These are phyloP conservation scores for Ceratobasidium sp. DNA, from an alignment of 1,284 basidiomycete genomes.

Conservation along the genomic window DNA sequence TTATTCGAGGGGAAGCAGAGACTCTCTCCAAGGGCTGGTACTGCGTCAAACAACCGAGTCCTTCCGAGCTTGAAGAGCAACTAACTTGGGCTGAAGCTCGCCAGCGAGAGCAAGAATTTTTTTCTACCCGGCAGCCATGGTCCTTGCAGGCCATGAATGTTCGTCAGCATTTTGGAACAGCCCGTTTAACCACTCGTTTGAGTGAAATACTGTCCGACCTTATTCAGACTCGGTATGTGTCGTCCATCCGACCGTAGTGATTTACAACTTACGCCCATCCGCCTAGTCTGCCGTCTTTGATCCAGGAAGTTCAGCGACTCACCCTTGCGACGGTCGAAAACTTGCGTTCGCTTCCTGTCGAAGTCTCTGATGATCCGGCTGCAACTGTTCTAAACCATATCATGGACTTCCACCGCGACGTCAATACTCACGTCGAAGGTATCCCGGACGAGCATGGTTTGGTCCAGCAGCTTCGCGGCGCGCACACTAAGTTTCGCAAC, in stretches of 20 bases:
- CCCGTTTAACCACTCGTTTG: slow-evolving; percentile 41
- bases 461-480: slow-evolving; percentile 25
- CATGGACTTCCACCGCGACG: slow-evolving; percentile 37
- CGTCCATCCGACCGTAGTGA: not conserved
- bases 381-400: slow-evolving; percentile 40
- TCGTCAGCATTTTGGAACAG: slow-evolving; percentile 35
- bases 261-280: not conserved
- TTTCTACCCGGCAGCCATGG: slow-evolving; percentile 38
- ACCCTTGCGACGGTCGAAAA: slow-evolving; percentile 4
- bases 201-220: slow-evolving; percentile 41
- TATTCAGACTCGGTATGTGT: slow-evolving; percentile 39
- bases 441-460: slow-evolving; percentile 35
- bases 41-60: slow-evolving; percentile 42
- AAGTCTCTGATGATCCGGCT: slow-evolving; percentile 39
- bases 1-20: slow-evolving; percentile 41
- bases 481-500: slow-evolving; percentile 30
- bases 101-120: slow-evolving; percentile 42
- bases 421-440: slow-evolving; percentile 39
- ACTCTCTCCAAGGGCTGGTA: slow-evolving; percentile 41
- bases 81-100: slow-evolving; percentile 43
- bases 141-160: slow-evolving; percentile 26
- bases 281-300: slow-evolving; percentile 13
- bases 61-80: slow-evolving; percentile 42
- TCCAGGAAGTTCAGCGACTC: slow-evolving; percentile 11
- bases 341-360: slow-evolving; percentile 31